phyloP scores from a whole-genome alignment of 371 early-diverging fungal genomes.

The Fennellomyces sp. region DNA sequence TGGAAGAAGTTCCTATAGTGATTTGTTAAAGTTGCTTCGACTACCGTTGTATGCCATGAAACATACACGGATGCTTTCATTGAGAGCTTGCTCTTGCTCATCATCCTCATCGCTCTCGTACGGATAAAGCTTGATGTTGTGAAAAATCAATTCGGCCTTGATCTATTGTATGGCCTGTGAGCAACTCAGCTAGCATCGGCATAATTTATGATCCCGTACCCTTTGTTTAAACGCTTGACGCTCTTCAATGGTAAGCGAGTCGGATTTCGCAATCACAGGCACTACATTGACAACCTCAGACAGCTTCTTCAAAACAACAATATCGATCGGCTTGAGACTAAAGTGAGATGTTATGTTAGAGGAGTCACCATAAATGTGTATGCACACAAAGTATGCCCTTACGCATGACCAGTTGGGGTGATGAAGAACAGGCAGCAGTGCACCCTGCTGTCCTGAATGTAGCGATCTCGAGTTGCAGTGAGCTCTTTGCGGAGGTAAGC shows the following conservation, averaged over 20 bases:
- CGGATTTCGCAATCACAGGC: slow-evolving; percentile 88
- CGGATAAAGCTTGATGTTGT: slow-evolving; percentile 90
- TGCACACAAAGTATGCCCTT: slow-evolving; percentile 22
- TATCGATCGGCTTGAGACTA: slow-evolving; percentile 80
- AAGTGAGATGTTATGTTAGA: slow-evolving; percentile 8
- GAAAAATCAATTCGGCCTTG: slow-evolving; percentile 91
- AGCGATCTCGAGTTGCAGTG: slow-evolving; percentile 82
- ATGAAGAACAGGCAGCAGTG: slow-evolving; percentile 84
- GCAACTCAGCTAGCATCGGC: not conserved
- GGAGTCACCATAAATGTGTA: too few species aligned
- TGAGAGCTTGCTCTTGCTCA: slow-evolving; percentile 75
- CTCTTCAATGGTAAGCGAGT: slow-evolving; percentile 84
- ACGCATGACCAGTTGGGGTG: slow-evolving; percentile 77
- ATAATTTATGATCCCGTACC: slow-evolving; percentile 37
- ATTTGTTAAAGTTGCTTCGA: too few species aligned
- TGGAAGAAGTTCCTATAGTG: slow-evolving; percentile 70
- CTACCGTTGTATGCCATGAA: too few species aligned
- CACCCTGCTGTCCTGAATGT: slow-evolving; percentile 84
- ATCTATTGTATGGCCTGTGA: slow-evolving; percentile 42
- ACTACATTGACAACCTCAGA: slow-evolving; percentile 79
- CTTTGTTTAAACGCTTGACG: slow-evolving; percentile 72
- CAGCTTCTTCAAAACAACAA: slow-evolving; percentile 73
- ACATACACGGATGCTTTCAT: slow-evolving; percentile 68
- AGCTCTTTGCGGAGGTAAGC: slow-evolving; percentile 87
- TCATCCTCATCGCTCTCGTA: slow-evolving; percentile 84